Base-by-base conservation (phyloP, 2,329 filamentous ascomycete genomes). In the Drechslerella stenobrocha region DNA sequence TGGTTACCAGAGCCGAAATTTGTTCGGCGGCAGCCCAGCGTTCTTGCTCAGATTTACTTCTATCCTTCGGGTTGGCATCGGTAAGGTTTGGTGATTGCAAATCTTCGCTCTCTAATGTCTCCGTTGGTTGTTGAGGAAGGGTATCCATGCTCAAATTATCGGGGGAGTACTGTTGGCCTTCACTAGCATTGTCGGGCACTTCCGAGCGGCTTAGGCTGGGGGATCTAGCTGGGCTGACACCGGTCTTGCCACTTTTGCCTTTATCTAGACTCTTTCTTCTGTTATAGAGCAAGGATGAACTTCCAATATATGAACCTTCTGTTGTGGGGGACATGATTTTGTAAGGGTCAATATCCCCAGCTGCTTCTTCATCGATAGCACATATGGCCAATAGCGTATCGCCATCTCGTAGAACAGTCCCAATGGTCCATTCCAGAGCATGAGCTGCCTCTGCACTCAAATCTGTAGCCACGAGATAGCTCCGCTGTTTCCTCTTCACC, bases 381-480 rank as follows among this genome's bases (percentile, higher is more conserved):
- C 95, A 96, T 45, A 97, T 89, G 1, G 90, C 90, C 69, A 96
- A 85, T 32, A 98, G 81, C 0, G 92, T 97, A 75, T 98, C 93
- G 5, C 93, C 93, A 72, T 97, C 91, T 48, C 93, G 84, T 26
- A 98, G 80, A 3, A 97, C 90, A 0, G 92, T 97, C 5, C 93
- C 93, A 58, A 98, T 91, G 0, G 92, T 93, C 93, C 93, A 98
- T 76, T 98, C 93, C 28, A 98, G 81, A 1, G 93, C 93, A 76
- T 97, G 95, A 4, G 89, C 89, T 2, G 92, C 91, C 78, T 98
- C 93, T 34, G 93, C 89, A 72, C 91, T 96, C 2, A 97, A 79
- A 76, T 98, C 93, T 0, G 90, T 96, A 2, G 93, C 92, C n/a
- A 96, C 90, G 13, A 98, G 79, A 75, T 97, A 98, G 73, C 93